Evolutionary conservation across 352 stramenopile genomes (phyloP).

Genomic region (Phytophthora melonis): DNA sequence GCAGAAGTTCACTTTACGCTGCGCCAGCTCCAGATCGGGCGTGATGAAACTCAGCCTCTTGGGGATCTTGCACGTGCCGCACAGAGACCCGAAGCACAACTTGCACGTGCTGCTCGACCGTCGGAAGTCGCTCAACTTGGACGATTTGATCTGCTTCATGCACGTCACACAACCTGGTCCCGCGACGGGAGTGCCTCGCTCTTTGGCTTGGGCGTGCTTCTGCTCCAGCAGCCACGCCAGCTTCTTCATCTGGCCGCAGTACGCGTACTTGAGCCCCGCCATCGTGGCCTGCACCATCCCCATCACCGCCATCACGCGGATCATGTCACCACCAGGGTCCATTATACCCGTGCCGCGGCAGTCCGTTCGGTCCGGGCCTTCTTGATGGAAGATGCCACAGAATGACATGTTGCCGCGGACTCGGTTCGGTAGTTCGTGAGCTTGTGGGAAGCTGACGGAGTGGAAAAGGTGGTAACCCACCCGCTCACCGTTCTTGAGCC

Average conservation of each 20-base stretch:
- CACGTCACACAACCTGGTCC: conserved; percentile 28
- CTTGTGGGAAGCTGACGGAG: conserved; percentile 33
- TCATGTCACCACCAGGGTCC: conserved; percentile 33
- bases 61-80: conserved; percentile 26
- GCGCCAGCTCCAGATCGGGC: conserved; percentile 21
- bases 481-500: conserved; percentile 18
- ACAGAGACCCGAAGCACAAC: conserved; percentile 33
- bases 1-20: conserved; percentile 44
- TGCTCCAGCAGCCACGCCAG: conserved; percentile 38
- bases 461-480: conserved; percentile 31
- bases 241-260: conserved; percentile 50
- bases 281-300: conserved; percentile 36
- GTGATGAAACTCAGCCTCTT: conserved; percentile 40
- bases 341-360: conserved; percentile 19
- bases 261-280: conserved; percentile 36
- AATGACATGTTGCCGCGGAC: conserved; percentile 51
- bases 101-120: conserved; percentile 31
- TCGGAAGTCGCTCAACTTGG: conserved; percentile 17
- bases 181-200: conserved; percentile 1
- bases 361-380: conserved; percentile 6
- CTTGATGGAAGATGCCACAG: conserved; percentile 39
- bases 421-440: conserved; percentile 22
- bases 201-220: conserved; percentile 16
- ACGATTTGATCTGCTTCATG: conserved; percentile 16
- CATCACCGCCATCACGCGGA: conserved; percentile 28